Base-by-base conservation (phyloP, 1,284 basidiomycete genomes). In the Ceratobasidium sp. region DNA sequence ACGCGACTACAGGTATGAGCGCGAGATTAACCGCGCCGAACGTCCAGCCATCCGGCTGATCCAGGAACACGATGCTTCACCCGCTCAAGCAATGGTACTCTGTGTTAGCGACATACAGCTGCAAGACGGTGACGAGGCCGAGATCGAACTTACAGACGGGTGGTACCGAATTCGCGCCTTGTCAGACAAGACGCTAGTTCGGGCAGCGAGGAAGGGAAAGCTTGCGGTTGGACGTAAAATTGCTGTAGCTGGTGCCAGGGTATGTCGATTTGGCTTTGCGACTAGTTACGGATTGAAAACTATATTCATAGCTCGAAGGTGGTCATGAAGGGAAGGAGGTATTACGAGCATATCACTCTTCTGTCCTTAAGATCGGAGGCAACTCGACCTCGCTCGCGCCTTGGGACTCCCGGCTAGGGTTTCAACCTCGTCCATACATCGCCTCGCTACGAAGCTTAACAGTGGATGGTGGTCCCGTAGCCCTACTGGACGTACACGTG, bases 331-430 rank as follows among this genome's bases (percentile, higher is more conserved):
- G 94, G 0, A 88, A 88, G 3, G 96, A 98, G 78, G 91, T 96
- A 0, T 86, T 99, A 6, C 92, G 96, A 76, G 95, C 94, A 0
- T 93, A 94, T 80, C 86, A 91, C 77, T 83, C 81, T 48, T 92
- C 89, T 3, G 87, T 89, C 13, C 88, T 99, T 7, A 83, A 89
- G 17, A 85, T 99, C 26, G 88, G 88, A 2, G 96, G 94, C 0
- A 99, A 99, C 84, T 94, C 94, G 0, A 92, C 94, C 0, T 92
- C 94, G 80, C 87, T 97, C 50, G 94, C 93, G 1, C 89, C 90
- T 0, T 99, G 97, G 97, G 91, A 98, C 82, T 88, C 92, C 1
- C 93, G 92, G 79, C 88, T 99, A 0, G 97, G 97, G 3, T 94
- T 95, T 81, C 88, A 89, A 76, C 84, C 83, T 3, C 57, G 78